Conservation (phyloP, 352 stramenopile species). For the Globisporangium cystogenes region DNA sequence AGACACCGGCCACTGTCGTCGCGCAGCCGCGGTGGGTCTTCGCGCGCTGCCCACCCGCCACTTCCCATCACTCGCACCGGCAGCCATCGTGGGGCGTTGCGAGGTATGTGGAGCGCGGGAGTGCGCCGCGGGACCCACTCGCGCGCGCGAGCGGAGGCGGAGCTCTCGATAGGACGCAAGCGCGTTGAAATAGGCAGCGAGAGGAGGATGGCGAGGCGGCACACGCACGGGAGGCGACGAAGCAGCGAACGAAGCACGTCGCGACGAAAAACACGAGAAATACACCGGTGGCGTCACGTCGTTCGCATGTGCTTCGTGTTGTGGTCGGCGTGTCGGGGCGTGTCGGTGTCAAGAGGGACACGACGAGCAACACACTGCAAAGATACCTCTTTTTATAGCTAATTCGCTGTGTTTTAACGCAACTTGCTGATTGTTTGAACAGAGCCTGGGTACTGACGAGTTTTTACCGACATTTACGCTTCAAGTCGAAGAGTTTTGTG, state of each 20-base stretch:
- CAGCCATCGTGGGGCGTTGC: not conserved
- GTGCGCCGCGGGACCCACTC: not conserved
- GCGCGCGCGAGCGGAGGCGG: not conserved
- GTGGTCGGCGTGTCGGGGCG: too few species aligned
- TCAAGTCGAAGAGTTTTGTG: too few species aligned
- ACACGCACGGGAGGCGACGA: not conserved
- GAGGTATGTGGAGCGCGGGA: not conserved
- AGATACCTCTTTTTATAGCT: too few species aligned
- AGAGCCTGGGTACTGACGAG: too few species aligned
- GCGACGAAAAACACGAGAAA: not conserved
- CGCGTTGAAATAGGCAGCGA: slow-evolving; percentile 11
- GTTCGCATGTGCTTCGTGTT: too few species aligned
- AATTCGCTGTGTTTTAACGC: too few species aligned
- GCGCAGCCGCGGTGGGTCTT: not conserved
- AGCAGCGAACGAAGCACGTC: slow-evolving; percentile 3
- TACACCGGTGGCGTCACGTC: not conserved
- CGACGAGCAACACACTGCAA: too few species aligned
- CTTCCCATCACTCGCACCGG: not conserved
- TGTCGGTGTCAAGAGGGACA: too few species aligned
- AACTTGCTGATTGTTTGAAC: too few species aligned
- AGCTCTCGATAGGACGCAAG: slow-evolving; percentile 9
- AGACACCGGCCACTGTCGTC: too few species aligned
- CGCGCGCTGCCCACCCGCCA: too few species aligned
- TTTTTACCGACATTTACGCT: too few species aligned
- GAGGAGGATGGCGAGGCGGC: not conserved